A percentile compares a stretch with the other conserved stretches of the same genome.
These are phyloP conservation scores for Hypoxylon fragiforme DNA, from an alignment of 495 filamentous ascomycete genomes.

Conservation along the genomic window DNA sequence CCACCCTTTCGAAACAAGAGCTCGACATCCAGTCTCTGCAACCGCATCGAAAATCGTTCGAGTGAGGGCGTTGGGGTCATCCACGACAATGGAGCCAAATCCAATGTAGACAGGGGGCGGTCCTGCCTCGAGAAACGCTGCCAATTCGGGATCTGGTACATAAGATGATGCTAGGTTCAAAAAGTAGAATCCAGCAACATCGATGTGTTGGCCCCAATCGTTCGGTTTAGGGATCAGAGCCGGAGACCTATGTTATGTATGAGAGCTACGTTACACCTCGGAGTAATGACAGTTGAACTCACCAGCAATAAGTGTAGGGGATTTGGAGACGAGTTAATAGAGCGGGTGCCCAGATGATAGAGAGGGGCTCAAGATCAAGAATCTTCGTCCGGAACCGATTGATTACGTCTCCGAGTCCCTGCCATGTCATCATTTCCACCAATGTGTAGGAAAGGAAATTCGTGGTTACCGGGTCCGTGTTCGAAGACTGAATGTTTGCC, in stretches of 20 bases:
- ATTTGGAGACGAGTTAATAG: conserved; percentile 64
- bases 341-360: conserved; percentile 66
- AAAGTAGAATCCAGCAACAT: conserved; percentile 76
- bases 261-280: not conserved
- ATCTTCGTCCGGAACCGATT: conserved; percentile 69
- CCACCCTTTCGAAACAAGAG: conserved; percentile 81
- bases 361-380: conserved; percentile 69
- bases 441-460: conserved; percentile 77
- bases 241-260: conserved; percentile 53
- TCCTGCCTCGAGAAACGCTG: conserved; percentile 64
- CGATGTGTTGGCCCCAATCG: conserved; percentile 74
- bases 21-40: conserved; percentile 64
- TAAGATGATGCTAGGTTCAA: conserved; percentile 66
- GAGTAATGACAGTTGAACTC: conserved; percentile 12
- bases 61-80: conserved; percentile 70
- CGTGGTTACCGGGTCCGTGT: conserved; percentile 61
- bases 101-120: conserved; percentile 79
- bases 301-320: conserved; percentile 83
- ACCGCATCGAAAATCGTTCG: conserved; percentile 70
- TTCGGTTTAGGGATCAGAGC: conserved; percentile 76
- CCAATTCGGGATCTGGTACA: conserved; percentile 63
- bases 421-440: conserved; percentile 81
- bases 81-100: conserved; percentile 81
- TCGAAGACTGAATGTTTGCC: conserved; percentile 66
- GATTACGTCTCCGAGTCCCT: conserved; percentile 75